Percentiles rank a stretch among this genome's conserved stretches.
Conservation (phyloP, 192 early-diverging fungal species). For the Coemansia sp. region DNA sequence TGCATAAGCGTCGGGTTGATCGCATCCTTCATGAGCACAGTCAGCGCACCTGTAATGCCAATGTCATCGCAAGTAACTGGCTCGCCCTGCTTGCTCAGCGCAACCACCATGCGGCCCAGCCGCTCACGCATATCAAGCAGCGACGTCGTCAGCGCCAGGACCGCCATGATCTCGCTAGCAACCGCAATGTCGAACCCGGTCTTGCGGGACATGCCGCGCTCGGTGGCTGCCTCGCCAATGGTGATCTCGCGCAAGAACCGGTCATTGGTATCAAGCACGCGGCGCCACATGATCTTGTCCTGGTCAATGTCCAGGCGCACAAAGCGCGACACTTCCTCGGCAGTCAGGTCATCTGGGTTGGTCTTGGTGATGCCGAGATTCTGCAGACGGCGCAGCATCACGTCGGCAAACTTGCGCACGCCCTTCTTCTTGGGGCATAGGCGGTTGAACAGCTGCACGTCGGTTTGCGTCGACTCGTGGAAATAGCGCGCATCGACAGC, state of each 20-base stretch:
- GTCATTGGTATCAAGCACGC: conserved; percentile 96
- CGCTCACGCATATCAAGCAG: conserved; percentile 90
- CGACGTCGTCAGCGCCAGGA: conserved; percentile 88
- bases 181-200: conserved; percentile 99
- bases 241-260: conserved; percentile 91
- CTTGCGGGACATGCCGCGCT: conserved; percentile 79
- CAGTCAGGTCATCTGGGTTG: conserved; percentile 73
- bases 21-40: conserved; percentile 98
- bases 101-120: conserved; percentile 94
- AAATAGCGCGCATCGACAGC: conserved; percentile 98
- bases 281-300: conserved; percentile 94
- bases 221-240: conserved; percentile 83
- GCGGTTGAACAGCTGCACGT: conserved; percentile 79
- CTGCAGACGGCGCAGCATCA: conserved; percentile 76
- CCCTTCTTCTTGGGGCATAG: conserved; percentile 88
- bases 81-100: conserved; percentile 71
- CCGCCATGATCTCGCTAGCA: conserved; percentile 98
- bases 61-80: conserved; percentile 96
- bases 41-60: conserved; percentile 91
- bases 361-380: conserved; percentile 82
- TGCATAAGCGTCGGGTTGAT: conserved; percentile 99
- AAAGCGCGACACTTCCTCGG: conserved; percentile 76
- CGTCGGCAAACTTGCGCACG: conserved; percentile 72
- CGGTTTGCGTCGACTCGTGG: conserved; percentile 82
- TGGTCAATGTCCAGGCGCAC: conserved; percentile 94